phyloP scores from a whole-genome alignment of 2,329 filamentous ascomycete species.

The Nigrospora osmanthi region DNA sequence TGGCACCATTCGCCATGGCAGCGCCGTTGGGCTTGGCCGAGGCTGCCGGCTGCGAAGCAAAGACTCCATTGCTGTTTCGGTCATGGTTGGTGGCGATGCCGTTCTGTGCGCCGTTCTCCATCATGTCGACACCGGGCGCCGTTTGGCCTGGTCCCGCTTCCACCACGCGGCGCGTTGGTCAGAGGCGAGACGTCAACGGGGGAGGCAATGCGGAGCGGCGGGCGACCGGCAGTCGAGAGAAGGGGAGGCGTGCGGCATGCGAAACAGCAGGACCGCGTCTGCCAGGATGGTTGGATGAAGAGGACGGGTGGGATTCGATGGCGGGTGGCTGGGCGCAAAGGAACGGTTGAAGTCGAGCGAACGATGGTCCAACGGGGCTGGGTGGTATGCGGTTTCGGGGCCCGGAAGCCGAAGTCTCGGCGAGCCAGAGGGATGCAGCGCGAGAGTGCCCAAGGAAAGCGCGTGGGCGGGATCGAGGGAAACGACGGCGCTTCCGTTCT shows the following conservation, averaged over 20 bases:
- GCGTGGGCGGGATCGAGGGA: background rate
- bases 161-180: conserved; percentile 19
- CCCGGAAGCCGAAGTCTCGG: too few relatives aligned
- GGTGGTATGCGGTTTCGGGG: too few relatives aligned
- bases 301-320: background rate
- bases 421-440: background rate
- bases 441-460: background rate
- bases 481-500: background rate
- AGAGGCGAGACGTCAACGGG: conserved; percentile 10
- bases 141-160: conserved; percentile 21
- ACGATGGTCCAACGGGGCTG: too few relatives aligned
- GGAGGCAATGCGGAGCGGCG: background rate
- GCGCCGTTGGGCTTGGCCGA: conserved; percentile 10
- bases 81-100: conserved; percentile 49
- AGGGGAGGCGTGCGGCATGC: background rate
- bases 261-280: background rate
- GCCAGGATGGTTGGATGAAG: background rate
- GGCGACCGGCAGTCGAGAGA: background rate
- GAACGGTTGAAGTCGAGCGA: background rate
- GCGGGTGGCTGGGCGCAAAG: background rate
- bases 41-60: conserved; percentile 5
- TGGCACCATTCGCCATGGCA: conserved; percentile 20
- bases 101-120: conserved; percentile 47
- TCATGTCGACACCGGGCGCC: conserved; percentile 46
- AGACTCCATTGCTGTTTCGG: conserved; percentile 36